Percentiles rank a stretch among this genome's conserved stretches.
These are phyloP conservation scores for Trichocomaceae sp. DNA, from an alignment of 2,329 filamentous ascomycete genomes.

Conservation along the genomic window DNA sequence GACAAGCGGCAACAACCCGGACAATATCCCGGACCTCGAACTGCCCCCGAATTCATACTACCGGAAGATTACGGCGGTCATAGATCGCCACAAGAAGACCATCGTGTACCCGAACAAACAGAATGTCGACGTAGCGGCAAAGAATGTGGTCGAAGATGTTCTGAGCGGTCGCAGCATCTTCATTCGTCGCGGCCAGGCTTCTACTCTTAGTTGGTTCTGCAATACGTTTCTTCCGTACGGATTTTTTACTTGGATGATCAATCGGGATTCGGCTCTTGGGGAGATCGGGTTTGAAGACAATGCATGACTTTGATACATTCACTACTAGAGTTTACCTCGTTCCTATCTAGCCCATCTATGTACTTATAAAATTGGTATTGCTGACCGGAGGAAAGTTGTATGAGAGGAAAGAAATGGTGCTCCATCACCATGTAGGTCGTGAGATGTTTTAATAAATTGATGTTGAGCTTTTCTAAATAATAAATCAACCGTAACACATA, in stretches of 20 bases:
- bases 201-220: constrained; percentile 4
- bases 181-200: constrained; percentile 1
- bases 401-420: too few species aligned
- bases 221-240: constrained; percentile 3
- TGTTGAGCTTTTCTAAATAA: too few species aligned
- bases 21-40: constrained; percentile 1
- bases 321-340: too few species aligned
- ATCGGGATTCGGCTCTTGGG: neutral
- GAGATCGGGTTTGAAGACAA: neutral
- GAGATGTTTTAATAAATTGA: too few species aligned
- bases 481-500: too few species aligned
- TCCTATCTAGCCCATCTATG: too few species aligned
- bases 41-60: constrained; percentile 2
- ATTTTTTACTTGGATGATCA: neutral
- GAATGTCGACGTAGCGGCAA: neutral
- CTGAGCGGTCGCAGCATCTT: neutral
- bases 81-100: constrained; percentile 5
- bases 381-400: too few species aligned
- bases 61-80: neutral
- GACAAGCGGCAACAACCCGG: constrained; percentile 4
- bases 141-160: constrained; percentile 4
- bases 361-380: too few species aligned
- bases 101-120: constrained; percentile 4
- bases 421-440: too few species aligned
- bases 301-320: too few species aligned